Percentiles rank a stretch among this genome's conserved stretches.
Evolutionary conservation across 805 yeast species (phyloP).

Genomic region (Candida coquimbonensis): DNA sequence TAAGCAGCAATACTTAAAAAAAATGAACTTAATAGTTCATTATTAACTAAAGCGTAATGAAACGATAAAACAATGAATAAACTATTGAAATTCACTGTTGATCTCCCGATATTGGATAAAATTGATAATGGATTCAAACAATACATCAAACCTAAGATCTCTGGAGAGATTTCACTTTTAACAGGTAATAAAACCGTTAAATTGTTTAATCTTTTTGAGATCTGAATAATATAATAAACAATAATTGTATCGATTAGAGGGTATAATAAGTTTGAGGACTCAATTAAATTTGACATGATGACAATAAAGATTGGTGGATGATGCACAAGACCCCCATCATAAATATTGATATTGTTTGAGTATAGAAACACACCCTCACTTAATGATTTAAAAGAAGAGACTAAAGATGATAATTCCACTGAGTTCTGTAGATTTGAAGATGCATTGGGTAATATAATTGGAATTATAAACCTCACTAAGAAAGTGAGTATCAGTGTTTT

Average conservation of each 20-base stretch:
- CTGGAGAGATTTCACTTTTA: slow-evolving; percentile 23
- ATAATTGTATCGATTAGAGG: slow-evolving; percentile 53
- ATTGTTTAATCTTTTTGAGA: slow-evolving; percentile 32
- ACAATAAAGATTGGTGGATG: slow-evolving; percentile 73
- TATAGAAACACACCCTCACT: slow-evolving; percentile 63
- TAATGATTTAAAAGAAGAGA: slow-evolving; percentile 58
- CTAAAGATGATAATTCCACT: slow-evolving; percentile 65
- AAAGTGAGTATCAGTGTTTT: slow-evolving; percentile 11
- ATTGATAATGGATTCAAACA: slow-evolving; percentile 77
- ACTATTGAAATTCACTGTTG: slow-evolving; percentile 57
- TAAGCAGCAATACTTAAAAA: slow-evolving; percentile 58
- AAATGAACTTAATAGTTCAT: slow-evolving; percentile 38
- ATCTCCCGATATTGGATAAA: slow-evolving; percentile 59
- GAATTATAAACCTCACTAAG: slow-evolving; percentile 13
- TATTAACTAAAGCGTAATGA: slow-evolving; percentile 35
- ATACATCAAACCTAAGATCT: slow-evolving; percentile 55
- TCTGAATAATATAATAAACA: slow-evolving; percentile 44
- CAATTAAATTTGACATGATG: slow-evolving; percentile 30
- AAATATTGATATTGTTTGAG: slow-evolving; percentile 52
- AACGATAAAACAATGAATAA: slow-evolving; percentile 44
- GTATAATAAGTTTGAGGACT: slow-evolving; percentile 35
- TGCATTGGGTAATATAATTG: slow-evolving; percentile 13
- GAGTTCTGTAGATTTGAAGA: slow-evolving; percentile 23
- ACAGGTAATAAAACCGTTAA: slow-evolving; percentile 5
- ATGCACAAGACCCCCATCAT: slow-evolving; percentile 81